Evolutionary conservation across 768 basidiomycete species (phyloP), one percentile per base, ranked within the genome.

Genomic region (Amanita phalloides): DNA sequence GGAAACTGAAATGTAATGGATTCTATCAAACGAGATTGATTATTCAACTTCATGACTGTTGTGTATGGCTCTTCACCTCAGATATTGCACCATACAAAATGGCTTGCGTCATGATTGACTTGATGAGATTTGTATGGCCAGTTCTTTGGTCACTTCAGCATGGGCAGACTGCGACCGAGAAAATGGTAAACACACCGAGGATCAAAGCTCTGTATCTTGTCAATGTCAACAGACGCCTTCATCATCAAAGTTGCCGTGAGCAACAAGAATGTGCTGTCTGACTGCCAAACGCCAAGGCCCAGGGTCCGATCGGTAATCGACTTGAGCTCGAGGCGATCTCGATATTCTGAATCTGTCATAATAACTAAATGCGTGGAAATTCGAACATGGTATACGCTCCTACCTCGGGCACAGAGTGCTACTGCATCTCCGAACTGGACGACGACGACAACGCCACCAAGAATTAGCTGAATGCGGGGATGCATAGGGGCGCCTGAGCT

Each of bases 21-120:
- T 91, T 90, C 76, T 88, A 54, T 13, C 33, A 20, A 17, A 43
- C 14, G 9, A 32, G 17, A 30, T 13, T 17, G 8, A 30, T 14
- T 20, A 47, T 33, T 8, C 28, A 23, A 8, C 25, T 17, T 48
- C 33, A 53, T 33, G 51, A 48, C 3, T 14, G 11, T 23, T 20
- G 55, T 28, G 7, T 28, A 17, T 4, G 25, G 13, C 13, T 6
- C 68, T 30, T 33, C 61, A 84, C 84, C 61, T 82, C 75, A 21
- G 81, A 71, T 57, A 81, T 70, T 25, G 84, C 74, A 10, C 85
- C 85, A 60, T 89, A 90, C 32, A 90, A 61, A 55, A 90, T 88
- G 9, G 87, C 88, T 61, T 90, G 86, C 42, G 80, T 86, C 81
- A 91, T 82, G 23, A 80, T 86, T 7, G 84, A 82, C 64, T 84